Base-by-base conservation (phyloP, 1,139 yeast species). In the Candida sp. region DNA sequence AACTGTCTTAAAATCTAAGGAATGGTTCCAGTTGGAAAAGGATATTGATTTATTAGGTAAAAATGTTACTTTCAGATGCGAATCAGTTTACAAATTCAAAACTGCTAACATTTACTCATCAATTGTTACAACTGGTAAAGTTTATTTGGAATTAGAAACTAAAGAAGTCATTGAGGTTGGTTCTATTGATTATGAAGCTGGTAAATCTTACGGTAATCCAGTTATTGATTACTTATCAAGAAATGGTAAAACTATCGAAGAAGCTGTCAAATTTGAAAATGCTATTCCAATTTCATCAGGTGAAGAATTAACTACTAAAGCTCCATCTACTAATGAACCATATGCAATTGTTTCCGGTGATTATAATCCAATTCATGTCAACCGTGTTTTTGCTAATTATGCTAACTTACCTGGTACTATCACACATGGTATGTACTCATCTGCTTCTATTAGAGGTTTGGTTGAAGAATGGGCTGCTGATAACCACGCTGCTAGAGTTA, bases 391-490 rank as follows among this genome's bases (percentile, higher is more conserved):
- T 69, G 93, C 99, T 47, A 79, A 83, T 51, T 93, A 93, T 63
- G 98, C 97, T 44, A 84, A 83, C 60, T 78, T 93, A 61, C 97
- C 97, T 49, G 99, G 99, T 55, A 93, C 98, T 36, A 93, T 93
- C 59, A 93, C 99, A 33, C 99, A 95, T 61, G 99, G 99, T 63
- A 93, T 93, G 99, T 95, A 82, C 78, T 88, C 97, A 21, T 87
- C 96, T 60, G 99, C 97, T 52, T 81, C 96, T 49, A 93, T 91
- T 52, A 85, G 99, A 75, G 82, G 95, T 19, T 79, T 90, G 63
- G 97, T 93, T 55, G 99, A 93, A 74, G 88, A 89, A 66, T 91
- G 97, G 91, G 99, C 99, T 54, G 99, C 99, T 49, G 93, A 90
- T 67, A 90, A 95, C 66, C 91, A 88, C 57, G 95, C 97, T 45